phyloP scores from a whole-genome alignment of 2,329 filamentous ascomycete species.

The Fusarium nygamai region DNA sequence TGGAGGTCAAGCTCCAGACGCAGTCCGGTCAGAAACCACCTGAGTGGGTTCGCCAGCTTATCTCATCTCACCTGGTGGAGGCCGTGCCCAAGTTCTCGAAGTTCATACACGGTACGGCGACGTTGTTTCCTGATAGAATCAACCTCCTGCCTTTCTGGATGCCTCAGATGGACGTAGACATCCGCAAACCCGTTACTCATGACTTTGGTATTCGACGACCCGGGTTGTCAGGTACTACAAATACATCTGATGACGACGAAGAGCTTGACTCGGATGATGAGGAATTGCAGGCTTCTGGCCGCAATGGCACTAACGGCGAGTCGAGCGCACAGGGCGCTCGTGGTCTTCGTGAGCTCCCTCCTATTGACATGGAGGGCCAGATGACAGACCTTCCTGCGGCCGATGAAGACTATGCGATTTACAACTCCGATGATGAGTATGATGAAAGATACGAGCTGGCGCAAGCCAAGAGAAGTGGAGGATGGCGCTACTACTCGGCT shows the following conservation, averaged over 20 bases:
- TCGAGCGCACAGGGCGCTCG: constrained; percentile 50
- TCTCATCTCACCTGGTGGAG: constrained; percentile 92
- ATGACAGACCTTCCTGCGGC: constrained; percentile 69
- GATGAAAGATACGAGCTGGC: constrained; percentile 79
- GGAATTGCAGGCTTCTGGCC: constrained; percentile 43
- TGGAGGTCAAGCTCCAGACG: constrained; percentile 98
- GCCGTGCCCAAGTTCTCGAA: constrained; percentile 99
- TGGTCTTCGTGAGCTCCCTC: constrained; percentile 54
- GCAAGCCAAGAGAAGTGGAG: constrained; percentile 79
- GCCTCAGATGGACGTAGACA: constrained; percentile 98
- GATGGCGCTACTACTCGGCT: constrained; percentile 76
- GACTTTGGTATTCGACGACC: constrained; percentile 90
- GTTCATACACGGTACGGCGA: constrained; percentile 95
- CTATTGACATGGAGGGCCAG: constrained; percentile 82
- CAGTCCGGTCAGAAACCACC: constrained; percentile 94
- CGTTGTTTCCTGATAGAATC: constrained; percentile 86
- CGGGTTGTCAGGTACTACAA: constrained; percentile 77
- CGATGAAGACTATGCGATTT: constrained; percentile 82
- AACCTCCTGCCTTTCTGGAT: constrained; percentile 95
- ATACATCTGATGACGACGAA: constrained; percentile 80
- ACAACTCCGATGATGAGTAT: constrained; percentile 86
- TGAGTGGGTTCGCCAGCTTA: constrained; percentile 95
- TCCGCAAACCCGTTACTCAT: constrained; percentile 89
- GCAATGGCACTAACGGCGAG: constrained; percentile 46
- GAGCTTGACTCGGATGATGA: constrained; percentile 76